These are phyloP conservation scores for Clitopilus hobsonii DNA, from an alignment of 768 basidiomycete species.

Conservation along the genomic window DNA sequence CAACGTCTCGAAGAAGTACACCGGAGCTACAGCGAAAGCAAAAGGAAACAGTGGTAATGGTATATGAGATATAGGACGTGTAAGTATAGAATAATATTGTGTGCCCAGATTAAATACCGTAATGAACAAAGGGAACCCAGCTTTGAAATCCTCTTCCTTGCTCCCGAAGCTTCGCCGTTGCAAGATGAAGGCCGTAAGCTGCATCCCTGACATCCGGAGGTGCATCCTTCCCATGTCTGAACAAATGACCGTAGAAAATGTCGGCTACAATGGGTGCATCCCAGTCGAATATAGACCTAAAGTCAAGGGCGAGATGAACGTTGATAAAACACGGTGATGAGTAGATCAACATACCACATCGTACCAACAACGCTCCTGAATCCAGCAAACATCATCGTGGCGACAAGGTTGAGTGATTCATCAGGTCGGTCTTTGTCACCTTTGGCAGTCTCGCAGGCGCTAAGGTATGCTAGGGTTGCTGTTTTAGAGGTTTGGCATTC, in stretches of 20 bases:
- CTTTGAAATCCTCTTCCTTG: background rate
- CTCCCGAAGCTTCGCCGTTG: background rate
- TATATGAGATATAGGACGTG: too few species aligned
- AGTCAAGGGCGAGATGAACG: background rate
- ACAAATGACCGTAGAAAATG: background rate
- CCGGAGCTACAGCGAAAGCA: too few species aligned
- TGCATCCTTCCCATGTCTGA: background rate
- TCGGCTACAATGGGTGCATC: background rate
- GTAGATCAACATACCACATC: conserved; percentile 5
- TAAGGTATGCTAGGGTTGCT: background rate
- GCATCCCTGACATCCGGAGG: background rate
- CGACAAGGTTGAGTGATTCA: conserved; percentile 11
- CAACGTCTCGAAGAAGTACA: too few species aligned
- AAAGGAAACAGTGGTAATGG: too few species aligned
- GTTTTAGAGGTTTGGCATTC: conserved; percentile 6
- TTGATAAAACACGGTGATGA: background rate
- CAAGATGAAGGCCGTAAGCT: background rate
- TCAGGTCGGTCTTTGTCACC: conserved; percentile 1
- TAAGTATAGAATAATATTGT: too few species aligned
- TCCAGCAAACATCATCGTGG: conserved; percentile 9
- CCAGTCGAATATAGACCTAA: background rate
- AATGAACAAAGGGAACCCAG: background rate
- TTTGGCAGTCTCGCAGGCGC: background rate
- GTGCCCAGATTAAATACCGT: background rate
- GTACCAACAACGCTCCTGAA: conserved; percentile 13